Evolutionary conservation across 345 rosid genomes (phyloP), one percentile per base, ranked within the genome.

Genomic region (Salix brachista): DNA sequence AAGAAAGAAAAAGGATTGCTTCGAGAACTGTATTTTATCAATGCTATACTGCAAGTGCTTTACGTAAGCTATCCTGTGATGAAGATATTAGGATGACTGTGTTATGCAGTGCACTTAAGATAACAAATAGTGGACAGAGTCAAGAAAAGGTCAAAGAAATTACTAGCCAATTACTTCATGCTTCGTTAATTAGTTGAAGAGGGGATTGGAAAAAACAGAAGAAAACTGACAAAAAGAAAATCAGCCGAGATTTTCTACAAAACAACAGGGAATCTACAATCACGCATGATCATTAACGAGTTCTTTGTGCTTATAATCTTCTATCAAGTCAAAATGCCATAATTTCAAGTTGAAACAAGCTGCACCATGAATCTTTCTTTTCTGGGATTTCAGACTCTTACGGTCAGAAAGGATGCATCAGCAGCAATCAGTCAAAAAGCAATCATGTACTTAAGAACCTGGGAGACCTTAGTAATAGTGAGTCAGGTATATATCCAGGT

Each of bases 381-480:
- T n/a, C 17, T 66, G 54, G 58, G 37, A 54, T 68, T 68, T 56
- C 73, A 39, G 25, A 46, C 44, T 37, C 52, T 6, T 26, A 26
- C 36, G 72, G 36, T 16, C 54, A 23, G 16, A 67, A 66, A 5
- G 37, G 28, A 44, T 65, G 74, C 46, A 64, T 66, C 41, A 25
- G 62, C 62, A 69, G 67, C 80, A 69, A 25, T 68, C 34, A 64
- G 67, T 79, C 82, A 71, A 72, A 48, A 61, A 69, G 67, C 67
- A 72, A 62, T 68, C 41, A 79, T 73, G 6, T 46, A 46, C 52
- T 46, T 46, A 46, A 46, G 1, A 46, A 46, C 52, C 52, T 46
- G 6, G 52, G 14, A 46, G 52, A 46, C 52, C 17, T 46, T 14
- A 3, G 52, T 12, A 14, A 46, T 46, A 12, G 18, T 46, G 6